phyloP scores from a whole-genome alignment of 805 yeast species.

The Wickerhamiella bombiphila region DNA sequence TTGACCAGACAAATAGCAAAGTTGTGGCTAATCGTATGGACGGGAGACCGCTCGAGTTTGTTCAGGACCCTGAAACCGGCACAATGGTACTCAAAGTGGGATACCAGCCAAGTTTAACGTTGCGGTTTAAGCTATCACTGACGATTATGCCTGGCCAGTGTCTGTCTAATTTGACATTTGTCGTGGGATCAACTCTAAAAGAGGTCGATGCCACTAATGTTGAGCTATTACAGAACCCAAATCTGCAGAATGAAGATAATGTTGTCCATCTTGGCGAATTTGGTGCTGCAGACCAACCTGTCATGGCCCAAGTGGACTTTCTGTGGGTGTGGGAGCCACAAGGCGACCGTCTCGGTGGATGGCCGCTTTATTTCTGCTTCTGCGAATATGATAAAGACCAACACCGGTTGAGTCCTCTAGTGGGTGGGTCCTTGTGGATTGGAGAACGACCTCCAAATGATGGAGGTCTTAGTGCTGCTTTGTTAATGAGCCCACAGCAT shows the following conservation, averaged over 20 bases:
- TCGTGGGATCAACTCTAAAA: constrained; percentile 17
- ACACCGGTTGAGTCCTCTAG: constrained; percentile 22
- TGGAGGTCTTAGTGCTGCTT: not conserved
- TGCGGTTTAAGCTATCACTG: constrained; percentile 10
- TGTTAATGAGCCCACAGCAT: not conserved
- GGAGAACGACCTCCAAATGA: constrained; percentile 12
- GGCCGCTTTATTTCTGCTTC: constrained; percentile 25
- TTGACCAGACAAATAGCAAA: constrained; percentile 5
- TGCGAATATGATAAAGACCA: constrained; percentile 26
- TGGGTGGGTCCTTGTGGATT: constrained; percentile 24
- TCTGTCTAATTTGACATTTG: constrained; percentile 18
- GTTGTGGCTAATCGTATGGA: constrained; percentile 7
- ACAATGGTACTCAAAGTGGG: constrained; percentile 15
- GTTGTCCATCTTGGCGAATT: constrained; percentile 26
- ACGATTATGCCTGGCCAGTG: constrained; percentile 11
- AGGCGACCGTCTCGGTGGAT: constrained; percentile 17
- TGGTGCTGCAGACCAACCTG: constrained; percentile 10
- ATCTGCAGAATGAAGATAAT: constrained; percentile 26
- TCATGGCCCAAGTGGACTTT: constrained; percentile 18
- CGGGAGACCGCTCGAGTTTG: constrained; percentile 12
- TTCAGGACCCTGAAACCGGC: constrained; percentile 14
- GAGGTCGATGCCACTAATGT: constrained; percentile 19
- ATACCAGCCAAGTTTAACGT: constrained; percentile 9
- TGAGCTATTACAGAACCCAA: constrained; percentile 25
- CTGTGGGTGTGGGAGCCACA: constrained; percentile 21